phyloP scores from a whole-genome alignment of 2,329 filamentous ascomycete genomes.

The Colletotrichum gloeosporioides region DNA sequence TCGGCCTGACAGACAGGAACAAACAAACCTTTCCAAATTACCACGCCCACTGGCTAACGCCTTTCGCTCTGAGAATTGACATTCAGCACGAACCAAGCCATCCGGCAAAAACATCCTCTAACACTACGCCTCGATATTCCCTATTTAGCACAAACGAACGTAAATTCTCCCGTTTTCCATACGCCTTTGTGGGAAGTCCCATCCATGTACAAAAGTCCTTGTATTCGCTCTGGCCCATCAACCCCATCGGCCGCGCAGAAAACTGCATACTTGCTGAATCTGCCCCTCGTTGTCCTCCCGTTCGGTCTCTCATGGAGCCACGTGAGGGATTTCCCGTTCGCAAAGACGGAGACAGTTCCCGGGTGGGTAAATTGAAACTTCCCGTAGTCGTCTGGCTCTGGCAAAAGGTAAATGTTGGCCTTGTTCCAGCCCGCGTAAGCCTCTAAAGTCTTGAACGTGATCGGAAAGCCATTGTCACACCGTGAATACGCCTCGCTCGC shows the following conservation, averaged over 20 bases:
- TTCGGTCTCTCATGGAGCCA: not conserved
- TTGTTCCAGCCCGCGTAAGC: not conserved
- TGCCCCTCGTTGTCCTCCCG: not conserved
- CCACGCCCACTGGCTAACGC: not conserved
- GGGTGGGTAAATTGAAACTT: not conserved
- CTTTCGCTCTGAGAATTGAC: fast-evolving
- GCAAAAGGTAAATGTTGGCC: not conserved
- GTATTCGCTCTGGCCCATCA: not conserved
- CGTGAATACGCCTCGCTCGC: fast-evolving
- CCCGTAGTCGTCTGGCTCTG: not conserved
- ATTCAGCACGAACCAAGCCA: not conserved
- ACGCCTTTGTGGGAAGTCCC: not conserved
- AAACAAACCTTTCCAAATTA: no score
- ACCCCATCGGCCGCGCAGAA: not conserved
- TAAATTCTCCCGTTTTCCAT: not conserved
- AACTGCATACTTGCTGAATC: not conserved
- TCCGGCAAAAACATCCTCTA: not conserved
- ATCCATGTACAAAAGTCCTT: not conserved
- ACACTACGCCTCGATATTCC: not conserved
- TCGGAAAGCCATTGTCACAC: fast-evolving
- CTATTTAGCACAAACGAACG: not conserved
- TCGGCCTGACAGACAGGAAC: no score
- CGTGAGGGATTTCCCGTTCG: not conserved
- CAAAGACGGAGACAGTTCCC: not conserved
- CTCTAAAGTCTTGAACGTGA: not conserved